Evolutionary conservation across 345 rosid genomes (phyloP).

Genomic region (Mercurialis annua): DNA sequence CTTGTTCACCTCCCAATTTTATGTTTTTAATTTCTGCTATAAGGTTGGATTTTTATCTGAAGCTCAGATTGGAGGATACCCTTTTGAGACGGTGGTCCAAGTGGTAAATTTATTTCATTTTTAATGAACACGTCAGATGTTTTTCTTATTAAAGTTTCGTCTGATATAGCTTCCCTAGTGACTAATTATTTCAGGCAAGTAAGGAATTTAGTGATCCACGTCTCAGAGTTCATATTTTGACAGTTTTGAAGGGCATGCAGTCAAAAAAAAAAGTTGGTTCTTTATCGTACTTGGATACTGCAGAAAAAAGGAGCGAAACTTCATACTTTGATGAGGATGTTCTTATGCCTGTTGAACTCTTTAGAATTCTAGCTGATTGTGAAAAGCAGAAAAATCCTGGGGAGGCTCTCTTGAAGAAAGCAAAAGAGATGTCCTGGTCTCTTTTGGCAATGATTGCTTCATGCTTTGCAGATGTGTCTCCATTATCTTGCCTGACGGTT

Average conservation of each 20-base stretch:
- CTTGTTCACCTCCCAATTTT: constrained; percentile 21
- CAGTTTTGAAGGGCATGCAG: constrained; percentile 79
- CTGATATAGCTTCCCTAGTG: constrained; percentile 18
- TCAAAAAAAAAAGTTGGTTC: constrained; percentile 61
- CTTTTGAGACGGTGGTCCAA: constrained; percentile 73
- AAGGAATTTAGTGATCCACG: constrained; percentile 88
- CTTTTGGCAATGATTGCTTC: constrained; percentile 93
- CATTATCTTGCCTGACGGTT: constrained; percentile 76
- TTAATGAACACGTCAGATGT: constrained; percentile 1
- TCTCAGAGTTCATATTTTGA: constrained; percentile 76
- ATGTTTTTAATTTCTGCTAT: constrained; percentile 29
- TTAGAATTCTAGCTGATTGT: constrained; percentile 80
- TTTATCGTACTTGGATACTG: constrained; percentile 41
- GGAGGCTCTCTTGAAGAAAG: constrained; percentile 70
- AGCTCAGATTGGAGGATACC: constrained; percentile 93
- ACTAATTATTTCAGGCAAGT: constrained; percentile 53
- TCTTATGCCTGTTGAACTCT: constrained; percentile 71
- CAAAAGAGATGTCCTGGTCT: constrained; percentile 95
- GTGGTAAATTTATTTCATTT: constrained; percentile 52
- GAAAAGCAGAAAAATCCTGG: constrained; percentile 88
- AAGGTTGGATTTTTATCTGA: constrained; percentile 96
- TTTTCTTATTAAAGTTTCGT: constrained; percentile 16
- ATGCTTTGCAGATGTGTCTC: constrained; percentile 84
- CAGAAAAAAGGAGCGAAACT: constrained; percentile 41
- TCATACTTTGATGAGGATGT: constrained; percentile 50